Evolutionary conservation across 192 early-diverging fungal species (phyloP).

Genomic region (Umbelopsis isabellina): DNA sequence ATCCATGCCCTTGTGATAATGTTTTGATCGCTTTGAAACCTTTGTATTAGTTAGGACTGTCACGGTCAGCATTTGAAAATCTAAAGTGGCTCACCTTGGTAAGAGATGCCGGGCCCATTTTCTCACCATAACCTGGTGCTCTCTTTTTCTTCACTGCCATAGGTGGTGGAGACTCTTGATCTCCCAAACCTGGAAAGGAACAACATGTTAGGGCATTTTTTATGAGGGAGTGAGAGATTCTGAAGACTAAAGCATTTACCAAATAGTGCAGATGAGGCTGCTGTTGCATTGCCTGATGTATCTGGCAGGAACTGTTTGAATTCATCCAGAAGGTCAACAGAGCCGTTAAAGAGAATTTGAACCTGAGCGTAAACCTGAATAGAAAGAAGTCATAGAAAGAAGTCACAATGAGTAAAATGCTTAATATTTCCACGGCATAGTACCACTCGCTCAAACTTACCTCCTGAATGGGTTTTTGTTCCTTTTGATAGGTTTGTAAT

Average conservation of each 20-base stretch:
- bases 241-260: slow-evolving; percentile 5
- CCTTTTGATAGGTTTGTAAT: slow-evolving; percentile 95
- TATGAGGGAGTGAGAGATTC: neutral
- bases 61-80: neutral
- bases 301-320: slow-evolving; percentile 98
- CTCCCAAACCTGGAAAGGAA: neutral
- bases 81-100: neutral
- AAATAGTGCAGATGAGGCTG: slow-evolving; percentile 43
- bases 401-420: neutral
- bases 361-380: slow-evolving; percentile 91
- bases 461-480: slow-evolving; percentile 94
- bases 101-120: slow-evolving; percentile 2
- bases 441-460: slow-evolving; percentile 35
- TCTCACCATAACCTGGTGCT: neutral
- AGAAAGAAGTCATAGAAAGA: slow-evolving; percentile 7
- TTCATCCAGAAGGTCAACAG: slow-evolving; percentile 92
- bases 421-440: neutral
- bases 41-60: slow-evolving; percentile 14
- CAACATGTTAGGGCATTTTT: neutral
- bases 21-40: slow-evolving; percentile 14
- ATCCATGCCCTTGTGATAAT: slow-evolving; percentile 22
- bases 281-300: slow-evolving; percentile 58
- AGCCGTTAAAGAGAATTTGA: slow-evolving; percentile 82
- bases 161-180: slow-evolving; percentile 1
- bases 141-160: slow-evolving; percentile 12